Evolutionary conservation across 1,284 basidiomycete species (phyloP).

Genomic region (Xanthoconium separans): DNA sequence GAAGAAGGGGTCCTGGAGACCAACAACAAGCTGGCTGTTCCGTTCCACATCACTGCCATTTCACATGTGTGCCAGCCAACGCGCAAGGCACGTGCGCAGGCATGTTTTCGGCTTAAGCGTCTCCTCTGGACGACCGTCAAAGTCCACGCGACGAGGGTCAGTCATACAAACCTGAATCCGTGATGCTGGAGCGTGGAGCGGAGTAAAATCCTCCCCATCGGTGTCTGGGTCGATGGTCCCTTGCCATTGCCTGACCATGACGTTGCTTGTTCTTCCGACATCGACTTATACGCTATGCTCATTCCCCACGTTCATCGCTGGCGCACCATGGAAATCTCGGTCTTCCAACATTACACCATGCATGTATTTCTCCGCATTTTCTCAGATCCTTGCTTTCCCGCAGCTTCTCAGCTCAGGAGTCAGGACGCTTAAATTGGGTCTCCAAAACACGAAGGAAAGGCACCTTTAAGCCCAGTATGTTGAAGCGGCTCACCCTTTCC

Average conservation of each 20-base stretch:
- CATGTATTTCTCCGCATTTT: slow-evolving; percentile 42
- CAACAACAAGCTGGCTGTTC: background rate
- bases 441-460: slow-evolving; percentile 49
- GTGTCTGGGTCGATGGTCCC: slow-evolving; percentile 22
- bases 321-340: slow-evolving; percentile 46
- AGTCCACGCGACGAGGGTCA: slow-evolving; percentile 8
- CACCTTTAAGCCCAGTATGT: slow-evolving; percentile 40
- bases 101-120: too few species aligned
- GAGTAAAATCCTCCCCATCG: slow-evolving; percentile 27
- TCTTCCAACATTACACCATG: slow-evolving; percentile 46
- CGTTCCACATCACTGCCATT: slow-evolving; percentile 23
- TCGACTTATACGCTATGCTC: slow-evolving; percentile 49
- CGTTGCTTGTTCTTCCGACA: slow-evolving; percentile 20
- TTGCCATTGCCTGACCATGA: slow-evolving; percentile 1
- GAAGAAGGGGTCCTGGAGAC: too few species aligned
- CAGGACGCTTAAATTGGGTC: slow-evolving; percentile 38
- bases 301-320: slow-evolving; percentile 52
- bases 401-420: slow-evolving; percentile 56
- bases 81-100: too few species aligned
- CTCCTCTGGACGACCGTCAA: slow-evolving; percentile 28
- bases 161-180: slow-evolving; percentile 21
- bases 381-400: slow-evolving; percentile 34
- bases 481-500: slow-evolving; percentile 47
- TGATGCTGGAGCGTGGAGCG: slow-evolving; percentile 22
- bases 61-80: slow-evolving; percentile 30